Base-by-base conservation (phyloP, 2,329 filamentous ascomycete genomes). In the Neonectria hederae region DNA sequence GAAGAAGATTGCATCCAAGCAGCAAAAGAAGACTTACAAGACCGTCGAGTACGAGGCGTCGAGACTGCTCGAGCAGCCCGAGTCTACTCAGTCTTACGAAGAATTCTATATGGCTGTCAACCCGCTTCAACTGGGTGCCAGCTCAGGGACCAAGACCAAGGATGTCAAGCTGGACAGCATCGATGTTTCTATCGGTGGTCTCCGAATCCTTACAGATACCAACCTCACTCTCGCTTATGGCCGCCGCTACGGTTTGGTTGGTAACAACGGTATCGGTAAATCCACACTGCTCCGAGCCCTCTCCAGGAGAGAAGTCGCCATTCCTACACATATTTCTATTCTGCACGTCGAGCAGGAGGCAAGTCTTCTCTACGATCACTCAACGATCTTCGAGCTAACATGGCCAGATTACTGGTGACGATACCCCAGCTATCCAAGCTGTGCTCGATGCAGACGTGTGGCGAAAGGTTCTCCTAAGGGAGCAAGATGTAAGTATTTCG, bases 51-150 rank as follows among this genome's bases (percentile, higher is more conserved):
- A 99, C 79, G 96, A 99, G 82, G 92, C 96, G 0, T 98, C 96
- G 13, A 90, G 90, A 71, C 84, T 99, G 70, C 89, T 99, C 70
- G 91, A 97, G 76, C 88, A 93, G 79, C 86, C 93, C 4, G 91
- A 95, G 74, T 88, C 90, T 74, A 84, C 94, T 13, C 91, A 97
- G 84, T 97, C 93, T 43, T 99, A 99, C 78, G 96, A 99, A 81
- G 96, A 99, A 78, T 98, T 99, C 82, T 99, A 97, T 87, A 98
- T 99, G 96, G 91, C 93, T 58, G 96, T 99, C 83, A 99, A 99
- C 80, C 96, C 96, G 65, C 87, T 99, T 67, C 95, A 98, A 77
- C 76, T 98, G 65, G 95, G 94, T 59, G 82, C 85, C 69, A 79
- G 87, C 61, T 86, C 90, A 32, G 82, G 91, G 64, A 87, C 89